These are phyloP conservation scores for Colletotrichum costaricense DNA, from an alignment of 2,329 filamentous ascomycete species.

Conservation along the genomic window DNA sequence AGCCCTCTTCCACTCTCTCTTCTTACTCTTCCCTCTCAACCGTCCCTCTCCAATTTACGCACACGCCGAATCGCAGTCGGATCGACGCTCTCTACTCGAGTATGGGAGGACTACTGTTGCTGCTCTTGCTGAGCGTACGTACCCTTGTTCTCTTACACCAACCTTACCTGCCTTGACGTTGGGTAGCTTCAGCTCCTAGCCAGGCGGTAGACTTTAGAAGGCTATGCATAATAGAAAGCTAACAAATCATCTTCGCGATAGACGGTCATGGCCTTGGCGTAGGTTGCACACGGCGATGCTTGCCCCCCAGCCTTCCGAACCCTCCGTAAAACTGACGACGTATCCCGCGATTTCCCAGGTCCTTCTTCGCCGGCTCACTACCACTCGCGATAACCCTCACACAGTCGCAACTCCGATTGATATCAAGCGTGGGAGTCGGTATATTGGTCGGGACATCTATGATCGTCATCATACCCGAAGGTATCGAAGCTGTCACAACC, in stretches of 20 bases:
- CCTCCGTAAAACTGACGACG: constrained; percentile 23
- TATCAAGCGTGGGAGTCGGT: constrained; percentile 93
- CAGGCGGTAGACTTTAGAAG: neutral
- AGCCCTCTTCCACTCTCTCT: neutral
- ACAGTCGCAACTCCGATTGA: constrained; percentile 85
- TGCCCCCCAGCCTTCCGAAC: neutral
- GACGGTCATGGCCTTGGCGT: constrained; percentile 71
- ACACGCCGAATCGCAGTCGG: neutral
- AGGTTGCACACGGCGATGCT: constrained; percentile 46
- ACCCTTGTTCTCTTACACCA: neutral
- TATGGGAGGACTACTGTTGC: constrained; percentile 54
- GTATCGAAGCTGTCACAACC: constrained; percentile 88
- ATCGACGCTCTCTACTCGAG: constrained; percentile 30
- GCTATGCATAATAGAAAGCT: constrained; percentile 10
- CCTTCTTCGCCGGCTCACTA: constrained; percentile 91
- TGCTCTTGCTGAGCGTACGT: constrained; percentile 55
- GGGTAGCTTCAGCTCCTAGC: constrained; percentile 27
- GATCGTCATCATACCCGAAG: constrained; percentile 97
- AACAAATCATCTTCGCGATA: constrained; percentile 39
- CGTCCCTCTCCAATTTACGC: neutral
- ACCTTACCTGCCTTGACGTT: neutral
- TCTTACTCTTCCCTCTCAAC: neutral
- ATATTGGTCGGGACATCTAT: constrained; percentile 94
- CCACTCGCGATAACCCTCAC: constrained; percentile 91
- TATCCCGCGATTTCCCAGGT: constrained; percentile 63